Conservation (phyloP, 768 basidiomycete genomes). For the Lactarius hatsudake region DNA sequence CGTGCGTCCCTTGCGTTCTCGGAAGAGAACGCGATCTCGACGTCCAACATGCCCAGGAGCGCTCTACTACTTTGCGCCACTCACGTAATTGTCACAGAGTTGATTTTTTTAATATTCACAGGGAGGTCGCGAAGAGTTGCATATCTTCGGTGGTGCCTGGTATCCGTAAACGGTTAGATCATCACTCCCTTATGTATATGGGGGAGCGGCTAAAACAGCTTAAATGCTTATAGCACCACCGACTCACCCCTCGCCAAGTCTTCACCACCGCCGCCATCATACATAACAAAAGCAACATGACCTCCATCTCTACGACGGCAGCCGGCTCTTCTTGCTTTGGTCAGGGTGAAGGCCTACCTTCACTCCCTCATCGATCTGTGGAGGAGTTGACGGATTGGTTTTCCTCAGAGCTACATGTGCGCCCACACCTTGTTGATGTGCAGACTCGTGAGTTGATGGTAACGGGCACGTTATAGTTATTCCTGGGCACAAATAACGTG, state of each 20-base stretch:
- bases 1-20: background rate
- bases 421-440: background rate
- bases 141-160: too few species aligned
- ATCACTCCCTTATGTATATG: too few species aligned
- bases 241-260: background rate
- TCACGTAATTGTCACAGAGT: background rate
- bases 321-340: background rate
- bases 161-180: background rate
- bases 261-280: background rate
- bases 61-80: background rate
- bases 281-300: background rate
- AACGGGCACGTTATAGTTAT: background rate
- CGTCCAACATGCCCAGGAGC: background rate
- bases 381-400: background rate
- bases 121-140: too few species aligned
- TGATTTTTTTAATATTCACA: too few species aligned
- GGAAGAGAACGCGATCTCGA: background rate
- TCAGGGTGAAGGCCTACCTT: background rate
- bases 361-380: background rate
- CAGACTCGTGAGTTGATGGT: background rate
- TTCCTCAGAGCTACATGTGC: background rate
- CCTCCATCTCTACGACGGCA: background rate
- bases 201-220: background rate
- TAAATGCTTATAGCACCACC: background rate
- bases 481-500: background rate